Conservation (phyloP, 768 basidiomycete genomes). For the Kwoniella dejecticola region DNA sequence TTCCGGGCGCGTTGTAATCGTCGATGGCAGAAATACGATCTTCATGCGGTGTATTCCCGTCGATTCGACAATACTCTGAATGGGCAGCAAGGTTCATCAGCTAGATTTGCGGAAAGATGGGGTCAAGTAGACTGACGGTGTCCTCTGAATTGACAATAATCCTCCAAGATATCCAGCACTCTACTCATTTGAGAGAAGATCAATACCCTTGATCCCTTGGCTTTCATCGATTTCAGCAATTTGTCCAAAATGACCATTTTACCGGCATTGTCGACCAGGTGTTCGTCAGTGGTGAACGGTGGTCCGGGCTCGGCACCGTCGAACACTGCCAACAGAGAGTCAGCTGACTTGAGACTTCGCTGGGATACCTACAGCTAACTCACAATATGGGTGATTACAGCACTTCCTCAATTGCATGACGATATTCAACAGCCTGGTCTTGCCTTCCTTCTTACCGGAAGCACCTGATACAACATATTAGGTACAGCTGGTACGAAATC, state of each 20-base stretch:
- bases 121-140: constrained; percentile 66
- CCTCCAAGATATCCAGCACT: constrained; percentile 95
- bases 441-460: constrained; percentile 97
- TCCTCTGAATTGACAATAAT: constrained; percentile 87
- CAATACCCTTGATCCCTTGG: constrained; percentile 88
- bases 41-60: constrained; percentile 93
- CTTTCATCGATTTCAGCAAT: constrained; percentile 80
- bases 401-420: constrained; percentile 83
- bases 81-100: not conserved
- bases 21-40: constrained; percentile 94
- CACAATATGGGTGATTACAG: constrained; percentile 57
- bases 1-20: constrained; percentile 91
- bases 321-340: not conserved
- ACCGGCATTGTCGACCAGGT: constrained; percentile 87
- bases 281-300: constrained; percentile 97
- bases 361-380: constrained; percentile 13
- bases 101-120: too few species aligned
- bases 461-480: constrained; percentile 62
- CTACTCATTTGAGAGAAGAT: constrained; percentile 99
- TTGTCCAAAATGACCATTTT: constrained; percentile 99
- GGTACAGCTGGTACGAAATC: too few species aligned
- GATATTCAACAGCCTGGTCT: constrained; percentile 96
- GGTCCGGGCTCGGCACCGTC: constrained; percentile 77
- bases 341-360: constrained; percentile 5
- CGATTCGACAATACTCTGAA: constrained; percentile 92